Evolutionary conservation across 768 basidiomycete species (phyloP).

Genomic region (Pulveroboletus sp.): DNA sequence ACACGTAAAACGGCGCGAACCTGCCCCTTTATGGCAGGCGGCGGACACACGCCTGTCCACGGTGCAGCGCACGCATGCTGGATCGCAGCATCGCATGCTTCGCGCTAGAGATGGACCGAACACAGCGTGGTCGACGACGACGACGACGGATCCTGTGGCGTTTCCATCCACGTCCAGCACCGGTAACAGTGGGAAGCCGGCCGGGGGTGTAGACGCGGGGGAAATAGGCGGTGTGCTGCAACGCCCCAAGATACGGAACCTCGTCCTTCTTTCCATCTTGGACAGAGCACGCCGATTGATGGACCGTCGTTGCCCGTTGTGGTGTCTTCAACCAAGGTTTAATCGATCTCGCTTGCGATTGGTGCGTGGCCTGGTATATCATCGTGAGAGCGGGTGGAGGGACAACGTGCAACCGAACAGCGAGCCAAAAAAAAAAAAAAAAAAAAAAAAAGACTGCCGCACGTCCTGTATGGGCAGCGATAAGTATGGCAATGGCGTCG

Average conservation of each 20-base stretch:
- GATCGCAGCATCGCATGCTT: too few species aligned
- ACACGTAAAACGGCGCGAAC: too few species aligned
- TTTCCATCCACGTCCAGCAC: not conserved
- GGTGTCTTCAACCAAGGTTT: constrained; percentile 15
- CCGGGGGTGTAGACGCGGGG: not conserved
- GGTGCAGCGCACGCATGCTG: too few species aligned
- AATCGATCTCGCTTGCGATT: constrained; percentile 11
- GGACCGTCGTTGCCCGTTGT: not conserved
- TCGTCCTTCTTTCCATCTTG: constrained; percentile 6
- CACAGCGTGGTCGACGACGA: too few species aligned
- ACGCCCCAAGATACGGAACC: not conserved
- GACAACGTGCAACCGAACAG: constrained; percentile 3
- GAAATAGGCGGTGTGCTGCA: not conserved
- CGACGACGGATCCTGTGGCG: too few species aligned
- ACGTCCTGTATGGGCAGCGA: constrained; percentile 8
- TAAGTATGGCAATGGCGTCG: constrained; percentile 7
- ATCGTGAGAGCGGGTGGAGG: constrained; percentile 13
- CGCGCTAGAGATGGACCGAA: too few species aligned
- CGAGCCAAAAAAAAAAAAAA: too few species aligned
- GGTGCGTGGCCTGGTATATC: too few species aligned
- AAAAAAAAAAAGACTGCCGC: constrained; percentile 5
- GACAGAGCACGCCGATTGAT: constrained; percentile 7
- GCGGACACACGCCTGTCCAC: too few species aligned
- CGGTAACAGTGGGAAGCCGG: too few species aligned
- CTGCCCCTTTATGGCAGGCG: too few species aligned